Percentiles rank a stretch among this genome's conserved stretches.
These are phyloP conservation scores for Coemansia interrupta DNA, from an alignment of 192 early-diverging fungal species.

Conservation along the genomic window DNA sequence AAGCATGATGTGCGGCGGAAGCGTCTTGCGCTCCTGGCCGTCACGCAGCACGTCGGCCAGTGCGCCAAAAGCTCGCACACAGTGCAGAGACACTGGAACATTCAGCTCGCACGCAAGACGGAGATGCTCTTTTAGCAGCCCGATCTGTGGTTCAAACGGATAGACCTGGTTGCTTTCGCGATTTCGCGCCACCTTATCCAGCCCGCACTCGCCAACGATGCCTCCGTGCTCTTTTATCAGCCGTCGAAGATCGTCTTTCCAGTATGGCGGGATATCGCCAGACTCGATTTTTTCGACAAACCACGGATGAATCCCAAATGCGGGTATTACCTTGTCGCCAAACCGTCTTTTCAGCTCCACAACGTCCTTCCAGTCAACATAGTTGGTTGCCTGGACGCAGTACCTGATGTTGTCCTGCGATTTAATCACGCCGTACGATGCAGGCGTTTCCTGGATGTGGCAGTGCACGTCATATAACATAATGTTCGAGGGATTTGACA, in stretches of 20 bases:
- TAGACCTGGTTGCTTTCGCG: slow-evolving; percentile 19
- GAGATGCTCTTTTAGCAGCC: slow-evolving; percentile 64
- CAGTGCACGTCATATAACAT: slow-evolving; percentile 41
- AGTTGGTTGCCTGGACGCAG: slow-evolving; percentile 44
- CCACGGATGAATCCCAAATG: slow-evolving; percentile 54
- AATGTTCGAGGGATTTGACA: slow-evolving; percentile 18
- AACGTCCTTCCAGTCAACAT: slow-evolving; percentile 39
- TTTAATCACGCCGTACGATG: neutral
- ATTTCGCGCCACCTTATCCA: slow-evolving; percentile 46
- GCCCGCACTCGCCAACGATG: slow-evolving; percentile 48
- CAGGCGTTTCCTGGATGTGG: slow-evolving; percentile 49
- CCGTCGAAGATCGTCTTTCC: slow-evolving; percentile 25
- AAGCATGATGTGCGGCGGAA: slow-evolving; percentile 72
- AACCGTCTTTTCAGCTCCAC: slow-evolving; percentile 16
- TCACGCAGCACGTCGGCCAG: slow-evolving; percentile 47
- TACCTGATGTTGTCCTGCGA: slow-evolving; percentile 1
- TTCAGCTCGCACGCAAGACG: slow-evolving; percentile 63
- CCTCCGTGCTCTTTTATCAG: slow-evolving; percentile 23
- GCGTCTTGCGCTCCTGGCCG: slow-evolving; percentile 15
- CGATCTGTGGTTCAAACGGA: slow-evolving; percentile 37
- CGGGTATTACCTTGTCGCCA: slow-evolving; percentile 21
- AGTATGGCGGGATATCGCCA: slow-evolving; percentile 28
- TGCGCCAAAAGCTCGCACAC: slow-evolving; percentile 71
- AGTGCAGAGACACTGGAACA: slow-evolving; percentile 70
- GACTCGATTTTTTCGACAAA: slow-evolving; percentile 34